Percentiles rank a stretch among this genome's conserved stretches.
These are phyloP conservation scores for Trichophyton benhamiae DNA, from an alignment of 2,329 filamentous ascomycete species.

Conservation along the genomic window DNA sequence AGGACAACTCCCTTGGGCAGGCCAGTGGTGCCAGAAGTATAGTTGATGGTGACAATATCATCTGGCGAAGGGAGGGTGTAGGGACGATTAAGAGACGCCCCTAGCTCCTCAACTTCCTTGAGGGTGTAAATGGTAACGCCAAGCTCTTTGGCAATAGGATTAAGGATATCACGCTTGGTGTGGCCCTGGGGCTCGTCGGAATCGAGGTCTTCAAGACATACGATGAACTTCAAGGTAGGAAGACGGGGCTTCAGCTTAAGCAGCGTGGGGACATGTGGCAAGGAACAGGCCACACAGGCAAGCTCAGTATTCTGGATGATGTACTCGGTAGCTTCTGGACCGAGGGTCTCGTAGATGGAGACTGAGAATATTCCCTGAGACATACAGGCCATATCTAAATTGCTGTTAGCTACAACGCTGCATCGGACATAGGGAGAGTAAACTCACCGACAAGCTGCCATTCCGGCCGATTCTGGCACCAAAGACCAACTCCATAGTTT, in stretches of 20 bases:
- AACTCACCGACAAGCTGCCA: constrained; percentile 69
- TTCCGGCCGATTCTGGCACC: constrained; percentile 78
- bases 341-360: constrained; percentile 91
- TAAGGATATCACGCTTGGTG: constrained; percentile 69
- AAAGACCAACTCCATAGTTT: constrained; percentile 66
- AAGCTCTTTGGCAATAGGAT: constrained; percentile 57
- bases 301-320: constrained; percentile 86
- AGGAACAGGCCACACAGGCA: constrained; percentile 60
- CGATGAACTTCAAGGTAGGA: constrained; percentile 72
- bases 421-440: not conserved
- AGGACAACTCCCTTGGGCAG: constrained; percentile 55
- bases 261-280: constrained; percentile 69
- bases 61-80: constrained; percentile 59
- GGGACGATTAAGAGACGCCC: constrained; percentile 55
- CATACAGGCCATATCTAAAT: constrained; percentile 65
- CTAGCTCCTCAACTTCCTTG: constrained; percentile 67
- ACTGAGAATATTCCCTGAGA: constrained; percentile 83
- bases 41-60: constrained; percentile 66
- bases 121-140: constrained; percentile 73
- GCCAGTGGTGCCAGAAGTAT: constrained; percentile 54
- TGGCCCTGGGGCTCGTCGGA: constrained; percentile 62
- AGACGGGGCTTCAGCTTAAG: constrained; percentile 67
- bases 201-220: constrained; percentile 74
- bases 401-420: not conserved
- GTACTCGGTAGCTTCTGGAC: constrained; percentile 81